Evolutionary conservation across 2,329 filamentous ascomycete genomes (phyloP).

Genomic region (Aspergillus viridinutans): DNA sequence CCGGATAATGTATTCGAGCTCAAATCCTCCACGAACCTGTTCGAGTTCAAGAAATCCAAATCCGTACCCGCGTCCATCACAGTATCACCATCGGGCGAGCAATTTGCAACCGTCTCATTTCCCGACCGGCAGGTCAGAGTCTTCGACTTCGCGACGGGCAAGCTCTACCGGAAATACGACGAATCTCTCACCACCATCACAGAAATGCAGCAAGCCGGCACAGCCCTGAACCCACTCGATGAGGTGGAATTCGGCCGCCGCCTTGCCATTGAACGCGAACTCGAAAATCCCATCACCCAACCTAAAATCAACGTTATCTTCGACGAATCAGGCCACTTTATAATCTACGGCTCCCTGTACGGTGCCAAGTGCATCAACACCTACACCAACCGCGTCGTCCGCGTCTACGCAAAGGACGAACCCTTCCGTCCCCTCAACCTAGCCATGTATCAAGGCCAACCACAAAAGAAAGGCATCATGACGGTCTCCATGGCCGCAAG

Average conservation of each 20-base stretch:
- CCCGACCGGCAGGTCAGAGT: conserved; percentile 90
- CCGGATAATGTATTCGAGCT: conserved; percentile 86
- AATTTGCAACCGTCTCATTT: conserved; percentile 85
- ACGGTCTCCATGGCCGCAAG: conserved; percentile 98
- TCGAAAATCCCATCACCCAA: conserved; percentile 66
- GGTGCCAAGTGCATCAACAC: conserved; percentile 96
- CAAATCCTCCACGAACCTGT: conserved; percentile 90
- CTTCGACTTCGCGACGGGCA: conserved; percentile 87
- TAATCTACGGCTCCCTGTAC: conserved; percentile 87
- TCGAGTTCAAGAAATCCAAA: conserved; percentile 96
- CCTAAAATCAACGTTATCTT: conserved; percentile 83
- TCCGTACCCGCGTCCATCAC: conserved; percentile 76
- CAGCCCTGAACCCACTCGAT: conserved; percentile 73
- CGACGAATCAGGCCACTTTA: conserved; percentile 92
- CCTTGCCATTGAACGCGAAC: conserved; percentile 77
- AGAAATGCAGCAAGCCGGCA: conserved; percentile 95
- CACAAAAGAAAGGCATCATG: conserved; percentile 86
- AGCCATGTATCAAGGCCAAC: conserved; percentile 87
- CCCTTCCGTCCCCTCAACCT: conserved; percentile 79
- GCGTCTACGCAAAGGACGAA: conserved; percentile 86
- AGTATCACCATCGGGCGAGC: conserved; percentile 78
- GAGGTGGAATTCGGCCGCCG: conserved; percentile 88
- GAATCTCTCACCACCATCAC: conserved; percentile 85
- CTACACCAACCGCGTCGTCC: conserved; percentile 86
- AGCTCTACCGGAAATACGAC: conserved; percentile 88